phyloP scores from a whole-genome alignment of 352 stramenopile species.

The Pythium apleroticum region DNA sequence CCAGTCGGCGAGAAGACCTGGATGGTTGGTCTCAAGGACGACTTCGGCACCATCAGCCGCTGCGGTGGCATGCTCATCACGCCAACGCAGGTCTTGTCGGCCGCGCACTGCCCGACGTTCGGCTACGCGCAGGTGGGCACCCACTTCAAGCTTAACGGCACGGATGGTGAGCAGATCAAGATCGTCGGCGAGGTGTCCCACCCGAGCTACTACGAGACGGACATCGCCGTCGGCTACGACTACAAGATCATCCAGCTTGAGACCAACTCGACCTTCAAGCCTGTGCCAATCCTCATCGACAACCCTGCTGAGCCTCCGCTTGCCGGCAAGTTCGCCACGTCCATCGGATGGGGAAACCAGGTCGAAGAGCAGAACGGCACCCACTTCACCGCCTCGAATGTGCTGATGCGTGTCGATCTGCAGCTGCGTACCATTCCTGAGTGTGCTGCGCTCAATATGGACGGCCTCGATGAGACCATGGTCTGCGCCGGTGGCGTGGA shows the following conservation, averaged over 20 bases:
- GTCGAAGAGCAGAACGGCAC: conserved; percentile 15
- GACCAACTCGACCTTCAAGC: conserved; percentile 4
- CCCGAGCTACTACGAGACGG: conserved; percentile 18
- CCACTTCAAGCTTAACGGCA: conserved; percentile 24
- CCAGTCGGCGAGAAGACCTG: conserved; percentile 22
- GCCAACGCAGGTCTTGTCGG: conserved; percentile 27
- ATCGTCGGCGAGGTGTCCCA: conserved; percentile 18
- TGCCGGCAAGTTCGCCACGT: conserved; percentile 15
- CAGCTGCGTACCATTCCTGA: not conserved
- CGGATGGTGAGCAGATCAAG: conserved; percentile 25
- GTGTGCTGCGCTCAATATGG: conserved; percentile 4
- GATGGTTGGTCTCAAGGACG: conserved; percentile 19
- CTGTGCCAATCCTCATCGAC: conserved; percentile 13
- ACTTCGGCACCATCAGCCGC: conserved; percentile 3
- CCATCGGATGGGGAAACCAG: conserved; percentile 20
- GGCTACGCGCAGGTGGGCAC: conserved; percentile 21
- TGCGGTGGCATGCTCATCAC: conserved; percentile 33
- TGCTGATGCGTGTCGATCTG: not conserved
- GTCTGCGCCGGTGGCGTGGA: conserved; percentile 20
- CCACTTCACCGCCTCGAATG: conserved; percentile 16
- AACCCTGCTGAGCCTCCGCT: conserved; percentile 8
- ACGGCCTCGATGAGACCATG: conserved; percentile 18
- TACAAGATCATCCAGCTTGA: conserved; percentile 27
- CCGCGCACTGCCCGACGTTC: conserved; percentile 24
- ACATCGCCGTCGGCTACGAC: conserved; percentile 7